A percentile compares a stretch with the other conserved stretches of the same genome.
Evolutionary conservation across 768 basidiomycete species (phyloP).

Genomic region (Grammothele lineata): DNA sequence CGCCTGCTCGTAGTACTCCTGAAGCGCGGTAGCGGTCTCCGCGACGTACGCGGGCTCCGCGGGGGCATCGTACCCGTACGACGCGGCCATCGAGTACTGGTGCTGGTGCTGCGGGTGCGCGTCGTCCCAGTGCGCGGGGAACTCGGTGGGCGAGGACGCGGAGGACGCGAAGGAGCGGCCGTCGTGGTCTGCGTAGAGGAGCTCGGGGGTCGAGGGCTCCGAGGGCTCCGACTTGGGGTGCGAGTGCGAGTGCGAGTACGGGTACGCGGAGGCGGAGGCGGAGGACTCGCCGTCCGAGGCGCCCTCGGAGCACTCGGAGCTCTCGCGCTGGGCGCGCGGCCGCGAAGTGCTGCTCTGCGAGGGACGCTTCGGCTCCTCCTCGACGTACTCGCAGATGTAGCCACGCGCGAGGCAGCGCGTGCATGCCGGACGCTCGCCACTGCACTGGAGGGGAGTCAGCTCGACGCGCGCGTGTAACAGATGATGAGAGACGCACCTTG

Average conservation of each 20-base stretch:
- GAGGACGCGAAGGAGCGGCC: neutral
- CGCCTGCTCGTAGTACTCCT: constrained; percentile 9
- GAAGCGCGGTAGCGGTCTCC: neutral
- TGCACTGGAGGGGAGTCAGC: constrained; percentile 26
- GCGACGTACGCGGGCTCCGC: neutral
- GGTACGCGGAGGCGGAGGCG: neutral
- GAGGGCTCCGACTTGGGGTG: constrained; percentile 9
- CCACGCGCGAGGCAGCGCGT: constrained; percentile 32
- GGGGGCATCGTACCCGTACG: constrained; percentile 2
- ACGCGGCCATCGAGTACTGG: neutral
- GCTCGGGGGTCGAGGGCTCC: constrained; percentile 7
- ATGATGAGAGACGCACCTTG: constrained; percentile 27
- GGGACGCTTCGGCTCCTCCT: constrained; percentile 12
- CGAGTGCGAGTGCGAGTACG: neutral
- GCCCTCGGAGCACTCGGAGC: constrained; percentile 5
- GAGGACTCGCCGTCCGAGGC: constrained; percentile 2
- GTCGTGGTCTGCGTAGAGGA: constrained; percentile 6
- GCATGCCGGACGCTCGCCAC: constrained; percentile 32
- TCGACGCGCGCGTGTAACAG: neutral
- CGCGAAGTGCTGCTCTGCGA: neutral
- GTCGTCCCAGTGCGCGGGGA: constrained; percentile 6
- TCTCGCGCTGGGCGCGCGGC: neutral
- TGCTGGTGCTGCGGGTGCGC: neutral
- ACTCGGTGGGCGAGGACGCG: neutral
- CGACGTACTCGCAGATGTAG: constrained; percentile 30